phyloP scores from a whole-genome alignment of 768 basidiomycete genomes.

The Phaeotremella skinneri region DNA sequence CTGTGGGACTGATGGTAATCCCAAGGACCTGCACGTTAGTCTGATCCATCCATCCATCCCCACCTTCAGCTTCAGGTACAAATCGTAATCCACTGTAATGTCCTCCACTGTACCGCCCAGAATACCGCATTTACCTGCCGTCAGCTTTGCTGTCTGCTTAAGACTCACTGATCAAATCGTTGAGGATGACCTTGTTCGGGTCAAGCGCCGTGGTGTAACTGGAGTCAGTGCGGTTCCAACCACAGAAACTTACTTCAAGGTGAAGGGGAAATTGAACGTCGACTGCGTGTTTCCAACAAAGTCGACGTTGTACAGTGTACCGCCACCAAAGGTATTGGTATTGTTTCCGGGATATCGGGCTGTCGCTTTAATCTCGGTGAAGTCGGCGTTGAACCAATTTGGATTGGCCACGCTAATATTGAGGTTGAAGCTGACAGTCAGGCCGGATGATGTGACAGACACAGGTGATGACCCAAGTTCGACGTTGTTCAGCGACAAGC shows the following conservation, averaged over 20 bases:
- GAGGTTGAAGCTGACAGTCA: constrained; percentile 43
- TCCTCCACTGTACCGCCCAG: constrained; percentile 23
- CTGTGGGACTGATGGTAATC: constrained; percentile 38
- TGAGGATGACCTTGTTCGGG: constrained; percentile 44
- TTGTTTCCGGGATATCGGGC: constrained; percentile 36
- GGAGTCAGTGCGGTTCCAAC: constrained; percentile 10
- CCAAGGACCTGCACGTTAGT: constrained; percentile 37
- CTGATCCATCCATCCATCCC: constrained; percentile 7
- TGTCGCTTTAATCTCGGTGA: constrained; percentile 45
- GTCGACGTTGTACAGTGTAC: constrained; percentile 44
- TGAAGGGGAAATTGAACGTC: constrained; percentile 48
- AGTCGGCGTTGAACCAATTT: constrained; percentile 51
- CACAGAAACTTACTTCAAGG: constrained; percentile 35
- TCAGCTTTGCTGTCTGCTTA: not conserved
- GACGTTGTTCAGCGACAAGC: constrained; percentile 41
- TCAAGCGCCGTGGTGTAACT: constrained; percentile 45
- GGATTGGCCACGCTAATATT: constrained; percentile 47
- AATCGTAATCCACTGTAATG: constrained; percentile 50
- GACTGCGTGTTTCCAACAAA: constrained; percentile 45
- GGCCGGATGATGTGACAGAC: constrained; percentile 30
- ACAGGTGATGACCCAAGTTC: constrained; percentile 40
- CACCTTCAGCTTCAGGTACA: constrained; percentile 46
- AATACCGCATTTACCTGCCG: constrained; percentile 44
- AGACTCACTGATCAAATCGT: constrained; percentile 46
- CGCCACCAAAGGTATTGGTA: constrained; percentile 44